Percentiles rank a stretch among this genome's conserved stretches.
Conservation (phyloP, 2,329 filamentous ascomycete genomes). For the Colletotrichum kahawae region DNA sequence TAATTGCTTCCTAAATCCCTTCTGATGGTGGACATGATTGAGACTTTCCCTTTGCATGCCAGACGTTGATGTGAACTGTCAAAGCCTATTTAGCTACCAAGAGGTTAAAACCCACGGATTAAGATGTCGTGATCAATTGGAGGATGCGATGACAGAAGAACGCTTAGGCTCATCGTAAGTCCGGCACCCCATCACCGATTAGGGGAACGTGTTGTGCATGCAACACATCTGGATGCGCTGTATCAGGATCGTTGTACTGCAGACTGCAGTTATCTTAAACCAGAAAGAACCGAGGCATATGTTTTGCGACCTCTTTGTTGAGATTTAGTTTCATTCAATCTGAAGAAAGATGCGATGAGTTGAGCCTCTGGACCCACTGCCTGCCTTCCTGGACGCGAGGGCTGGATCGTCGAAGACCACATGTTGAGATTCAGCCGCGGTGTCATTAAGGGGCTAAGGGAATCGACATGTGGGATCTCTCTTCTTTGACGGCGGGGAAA, state of each 20-base stretch:
- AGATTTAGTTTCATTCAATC: not conserved
- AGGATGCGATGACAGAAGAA: not conserved
- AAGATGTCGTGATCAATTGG: not conserved
- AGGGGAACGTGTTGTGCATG: not conserved
- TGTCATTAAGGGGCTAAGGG: not conserved
- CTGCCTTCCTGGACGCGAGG: not conserved
- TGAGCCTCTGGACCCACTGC: not conserved
- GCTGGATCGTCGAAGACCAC: not conserved
- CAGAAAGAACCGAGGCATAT: not conserved
- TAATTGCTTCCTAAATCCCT: not conserved
- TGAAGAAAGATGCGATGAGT: not conserved
- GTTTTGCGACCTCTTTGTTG: not conserved
- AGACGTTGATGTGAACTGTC: not conserved
- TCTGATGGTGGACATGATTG: not conserved
- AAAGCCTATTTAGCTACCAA: not conserved
- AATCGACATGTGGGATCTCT: not conserved
- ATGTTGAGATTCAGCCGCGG: not conserved
- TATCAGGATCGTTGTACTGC: not conserved
- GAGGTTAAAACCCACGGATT: not conserved
- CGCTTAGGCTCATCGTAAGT: not conserved
- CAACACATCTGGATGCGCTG: not conserved
- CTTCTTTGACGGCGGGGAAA: not conserved
- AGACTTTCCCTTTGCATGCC: not conserved
- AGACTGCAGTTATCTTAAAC: not conserved
- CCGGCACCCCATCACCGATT: not conserved